These are phyloP conservation scores for Parsonsia alboflavescens DNA, from an alignment of 257 asterid species.

Conservation along the genomic window DNA sequence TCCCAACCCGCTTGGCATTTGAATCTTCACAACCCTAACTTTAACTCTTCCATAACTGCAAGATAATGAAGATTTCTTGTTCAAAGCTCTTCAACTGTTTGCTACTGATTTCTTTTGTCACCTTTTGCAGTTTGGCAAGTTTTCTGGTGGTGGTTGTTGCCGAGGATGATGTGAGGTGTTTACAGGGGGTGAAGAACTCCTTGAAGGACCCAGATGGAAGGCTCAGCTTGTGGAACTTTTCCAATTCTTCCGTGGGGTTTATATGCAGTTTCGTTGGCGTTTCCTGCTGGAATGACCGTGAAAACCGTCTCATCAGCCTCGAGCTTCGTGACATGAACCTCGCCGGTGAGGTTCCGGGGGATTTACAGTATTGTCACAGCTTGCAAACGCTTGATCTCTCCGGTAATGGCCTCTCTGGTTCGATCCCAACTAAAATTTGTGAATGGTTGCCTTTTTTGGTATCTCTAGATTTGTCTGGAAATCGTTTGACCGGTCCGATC, in stretches of 20 bases:
- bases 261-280: slow-evolving; percentile 63
- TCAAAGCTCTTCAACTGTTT: slow-evolving; percentile 9
- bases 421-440: slow-evolving; percentile 68
- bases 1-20: not conserved
- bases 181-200: slow-evolving; percentile 51
- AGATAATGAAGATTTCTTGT: slow-evolving; percentile 9
- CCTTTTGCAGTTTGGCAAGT: not conserved
- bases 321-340: slow-evolving; percentile 50
- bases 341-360: slow-evolving; percentile 44
- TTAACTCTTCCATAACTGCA: not conserved
- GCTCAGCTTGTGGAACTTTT: slow-evolving; percentile 53
- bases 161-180: slow-evolving; percentile 70
- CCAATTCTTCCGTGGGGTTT: slow-evolving; percentile 46
- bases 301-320: slow-evolving; percentile 51
- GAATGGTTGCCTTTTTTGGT: slow-evolving; percentile 76
- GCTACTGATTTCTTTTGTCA: slow-evolving; percentile 19
- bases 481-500: slow-evolving; percentile 55
- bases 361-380: slow-evolving; percentile 51
- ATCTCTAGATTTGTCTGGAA: slow-evolving; percentile 64
- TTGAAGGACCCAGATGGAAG: slow-evolving; percentile 39
- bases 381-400: slow-evolving; percentile 62
- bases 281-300: slow-evolving; percentile 72
- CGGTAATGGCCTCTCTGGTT: slow-evolving; percentile 64
- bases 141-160: slow-evolving; percentile 18
- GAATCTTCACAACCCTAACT: slow-evolving; percentile 10